Base-by-base conservation (phyloP, 306 rosid genomes). In the Acacia melanoxylon region DNA sequence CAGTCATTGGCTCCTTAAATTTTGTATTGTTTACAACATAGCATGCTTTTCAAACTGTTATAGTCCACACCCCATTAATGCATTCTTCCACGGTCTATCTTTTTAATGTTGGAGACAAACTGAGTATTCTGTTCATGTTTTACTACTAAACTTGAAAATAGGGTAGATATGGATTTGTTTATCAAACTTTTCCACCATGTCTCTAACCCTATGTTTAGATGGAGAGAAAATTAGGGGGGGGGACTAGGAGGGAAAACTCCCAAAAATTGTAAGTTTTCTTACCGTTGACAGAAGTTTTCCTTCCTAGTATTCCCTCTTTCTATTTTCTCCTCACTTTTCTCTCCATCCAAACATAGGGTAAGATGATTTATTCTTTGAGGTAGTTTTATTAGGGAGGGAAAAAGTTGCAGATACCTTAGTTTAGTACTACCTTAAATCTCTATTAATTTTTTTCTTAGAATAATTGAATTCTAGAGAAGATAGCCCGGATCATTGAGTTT, bases 401-500 rank as follows among this genome's bases (percentile, higher is more conserved):
- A 37, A 10, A 63, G 9, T 27, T 73, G 65, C n/a, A 68, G 12
- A 78, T 63, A 27, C 31, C 54, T 40, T 16, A 49, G 66, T 70
- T 48, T 68, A n/a, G 62, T 22, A 48, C 19, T 33, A 27, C 31
- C 66, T 51, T 13, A 31, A 79, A 75, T 22, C 58, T 65, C 12
- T 61, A 63, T 42, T 58, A 77, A 78, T 62, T 56, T 77, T 56
- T 77, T 77, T 67, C 41, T 4, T 75, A 24, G 59, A 73, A 44
- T 49, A n/a, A n/a, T 10, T 10, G 41, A 35, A 8, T 66, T 66
- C 24, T 66, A 8, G 24, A 16, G 11, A 20, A 33, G 41, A 17
- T 66, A 19, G 14, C 49, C 79, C 54, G 75, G 42, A 29, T 35
- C 76, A 24, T 78, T 76, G 69, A 76, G 51, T 25, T 44, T 42